Evolutionary conservation across 2,329 filamentous ascomycete species (phyloP).

Genomic region (Fusarium sp.): DNA sequence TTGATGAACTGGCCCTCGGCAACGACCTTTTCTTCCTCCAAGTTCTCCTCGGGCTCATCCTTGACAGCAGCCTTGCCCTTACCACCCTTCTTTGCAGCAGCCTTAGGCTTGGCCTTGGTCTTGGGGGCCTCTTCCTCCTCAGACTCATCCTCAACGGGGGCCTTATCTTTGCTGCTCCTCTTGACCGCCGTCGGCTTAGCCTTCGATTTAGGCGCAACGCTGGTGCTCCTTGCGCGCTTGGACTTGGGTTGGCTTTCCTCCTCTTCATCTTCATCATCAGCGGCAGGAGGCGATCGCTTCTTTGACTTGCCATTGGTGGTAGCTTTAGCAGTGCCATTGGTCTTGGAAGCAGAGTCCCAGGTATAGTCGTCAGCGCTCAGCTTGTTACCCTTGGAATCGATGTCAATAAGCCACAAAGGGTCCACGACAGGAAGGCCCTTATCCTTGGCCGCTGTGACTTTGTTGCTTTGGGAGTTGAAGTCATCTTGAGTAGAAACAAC

Average conservation of each 20-base stretch:
- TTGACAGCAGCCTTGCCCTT: slow-evolving; percentile 37
- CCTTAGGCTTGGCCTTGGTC: slow-evolving; percentile 36
- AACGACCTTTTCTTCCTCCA: slow-evolving; percentile 49
- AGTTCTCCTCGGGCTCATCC: slow-evolving; percentile 38
- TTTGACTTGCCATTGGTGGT: slow-evolving; percentile 33
- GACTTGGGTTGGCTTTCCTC: slow-evolving; percentile 41
- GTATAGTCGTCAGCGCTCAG: slow-evolving; percentile 40
- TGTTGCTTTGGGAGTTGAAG: slow-evolving; percentile 58
- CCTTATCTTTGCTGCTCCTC: slow-evolving; percentile 39
- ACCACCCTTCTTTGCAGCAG: slow-evolving; percentile 37
- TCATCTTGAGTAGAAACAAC: slow-evolving; percentile 66
- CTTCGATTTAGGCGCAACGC: slow-evolving; percentile 5
- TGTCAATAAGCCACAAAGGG: slow-evolving; percentile 71
- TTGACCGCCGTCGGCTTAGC: slow-evolving; percentile 13
- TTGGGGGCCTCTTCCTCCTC: slow-evolving; percentile 28
- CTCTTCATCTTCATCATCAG: slow-evolving; percentile 42
- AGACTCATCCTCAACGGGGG: slow-evolving; percentile 39
- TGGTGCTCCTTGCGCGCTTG: slow-evolving; percentile 39
- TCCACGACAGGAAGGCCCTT: slow-evolving; percentile 65
- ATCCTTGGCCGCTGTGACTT: slow-evolving; percentile 60
- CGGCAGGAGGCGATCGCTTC: slow-evolving; percentile 41
- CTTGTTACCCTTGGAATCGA: slow-evolving; percentile 47
- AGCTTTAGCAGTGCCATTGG: slow-evolving; percentile 36
- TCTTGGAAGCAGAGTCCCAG: slow-evolving; percentile 43
- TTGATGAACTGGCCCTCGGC: slow-evolving; percentile 59